phyloP scores from a whole-genome alignment of 495 filamentous ascomycete genomes.

The Neohortaea acidophila region DNA sequence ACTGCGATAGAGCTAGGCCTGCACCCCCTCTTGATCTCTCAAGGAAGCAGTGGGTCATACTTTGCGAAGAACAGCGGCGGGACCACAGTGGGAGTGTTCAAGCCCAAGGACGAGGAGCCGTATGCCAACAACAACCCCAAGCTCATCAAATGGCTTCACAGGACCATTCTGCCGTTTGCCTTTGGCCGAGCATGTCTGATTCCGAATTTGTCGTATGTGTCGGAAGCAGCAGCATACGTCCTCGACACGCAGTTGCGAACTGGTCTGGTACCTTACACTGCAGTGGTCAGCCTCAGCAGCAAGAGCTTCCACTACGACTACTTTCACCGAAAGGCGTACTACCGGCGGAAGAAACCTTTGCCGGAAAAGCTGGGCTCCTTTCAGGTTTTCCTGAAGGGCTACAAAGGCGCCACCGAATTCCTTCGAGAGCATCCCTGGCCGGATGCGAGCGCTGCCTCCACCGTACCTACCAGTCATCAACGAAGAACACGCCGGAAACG shows the following conservation, averaged over 20 bases:
- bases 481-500: constrained; percentile 56
- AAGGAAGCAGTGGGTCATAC: constrained; percentile 94
- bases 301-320: constrained; percentile 97
- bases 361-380: constrained; percentile 91
- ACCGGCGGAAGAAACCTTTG: constrained; percentile 72
- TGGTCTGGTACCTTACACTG: constrained; percentile 88
- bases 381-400: constrained; percentile 92
- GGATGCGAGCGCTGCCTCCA: constrained; percentile 66
- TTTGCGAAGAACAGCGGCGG: constrained; percentile 85
- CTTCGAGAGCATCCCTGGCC: constrained; percentile 93
- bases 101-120: constrained; percentile 97
- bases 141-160: constrained; percentile 33
- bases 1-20: constrained; percentile 79
- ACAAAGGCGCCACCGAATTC: constrained; percentile 92
- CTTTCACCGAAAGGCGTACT: constrained; percentile 82
- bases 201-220: constrained; percentile 97
- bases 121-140: constrained; percentile 44
- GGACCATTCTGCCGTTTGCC: constrained; percentile 77
- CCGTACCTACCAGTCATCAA: constrained; percentile 36
- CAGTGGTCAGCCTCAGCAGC: constrained; percentile 83
- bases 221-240: constrained; percentile 91
- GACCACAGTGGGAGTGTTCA: constrained; percentile 94
- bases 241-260: constrained; percentile 82
- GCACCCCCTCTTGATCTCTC: constrained; percentile 88
- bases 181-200: constrained; percentile 94